phyloP scores from a whole-genome alignment of 108 stramenopile species.

The Cyclotella sp. region DNA sequence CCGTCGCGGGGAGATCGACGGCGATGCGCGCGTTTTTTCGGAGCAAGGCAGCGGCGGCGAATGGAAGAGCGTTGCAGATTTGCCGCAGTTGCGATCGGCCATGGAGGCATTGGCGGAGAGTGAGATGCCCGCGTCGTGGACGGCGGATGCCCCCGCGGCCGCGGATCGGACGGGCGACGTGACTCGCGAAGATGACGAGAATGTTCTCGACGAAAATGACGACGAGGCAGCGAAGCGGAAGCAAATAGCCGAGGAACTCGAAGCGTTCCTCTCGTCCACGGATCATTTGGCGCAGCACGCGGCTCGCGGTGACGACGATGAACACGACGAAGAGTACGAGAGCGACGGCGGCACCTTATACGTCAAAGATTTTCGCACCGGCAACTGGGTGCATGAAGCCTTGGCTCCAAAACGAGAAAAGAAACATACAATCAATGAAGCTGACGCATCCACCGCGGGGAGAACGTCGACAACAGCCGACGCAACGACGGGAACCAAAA shows the following conservation, averaged over 20 bases:
- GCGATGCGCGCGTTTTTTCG: conserved; percentile 23
- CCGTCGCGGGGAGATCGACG: neutral
- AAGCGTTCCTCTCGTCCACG: conserved; percentile 69
- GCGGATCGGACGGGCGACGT: neutral
- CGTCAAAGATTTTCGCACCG: conserved; percentile 66
- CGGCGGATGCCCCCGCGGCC: neutral
- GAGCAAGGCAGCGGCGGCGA: conserved; percentile 43
- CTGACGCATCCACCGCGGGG: neutral
- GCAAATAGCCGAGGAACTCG: conserved; percentile 58
- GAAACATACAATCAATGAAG: conserved; percentile 15
- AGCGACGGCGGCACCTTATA: conserved; percentile 83
- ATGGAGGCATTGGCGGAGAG: conserved; percentile 62
- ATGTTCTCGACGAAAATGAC: neutral
- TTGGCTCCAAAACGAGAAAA: conserved; percentile 43
- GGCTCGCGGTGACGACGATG: conserved; percentile 46
- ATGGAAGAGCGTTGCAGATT: conserved; percentile 60
- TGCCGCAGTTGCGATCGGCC: conserved; percentile 53
- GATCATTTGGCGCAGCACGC: conserved; percentile 44
- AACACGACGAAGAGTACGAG: conserved; percentile 78
- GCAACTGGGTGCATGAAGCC: conserved; percentile 79
- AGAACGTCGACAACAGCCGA: neutral
- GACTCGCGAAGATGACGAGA: conserved; percentile 5
- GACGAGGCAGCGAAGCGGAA: conserved; percentile 12
- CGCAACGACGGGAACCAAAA: conserved; percentile 45
- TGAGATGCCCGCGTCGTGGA: conserved; percentile 26